Percentiles rank a stretch among this genome's conserved stretches.
Conservation (phyloP, 1,284 basidiomycete genomes). For the Heimioporus retisporus region DNA sequence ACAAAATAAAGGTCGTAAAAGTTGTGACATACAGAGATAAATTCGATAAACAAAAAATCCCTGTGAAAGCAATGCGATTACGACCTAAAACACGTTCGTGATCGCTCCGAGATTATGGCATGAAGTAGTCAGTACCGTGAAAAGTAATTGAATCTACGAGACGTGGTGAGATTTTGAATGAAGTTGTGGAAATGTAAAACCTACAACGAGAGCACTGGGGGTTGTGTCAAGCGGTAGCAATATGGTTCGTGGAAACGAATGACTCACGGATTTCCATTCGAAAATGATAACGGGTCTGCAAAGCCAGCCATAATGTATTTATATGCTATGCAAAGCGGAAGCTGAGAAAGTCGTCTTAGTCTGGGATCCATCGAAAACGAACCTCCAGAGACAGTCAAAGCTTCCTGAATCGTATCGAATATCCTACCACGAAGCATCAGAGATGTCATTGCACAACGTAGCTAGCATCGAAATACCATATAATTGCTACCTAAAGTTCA, state of each 20-base stretch:
- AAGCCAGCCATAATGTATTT: neutral
- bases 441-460: neutral
- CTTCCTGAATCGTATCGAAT: neutral
- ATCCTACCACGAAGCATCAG: neutral
- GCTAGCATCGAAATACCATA: neutral
- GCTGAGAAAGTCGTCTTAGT: neutral
- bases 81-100: neutral
- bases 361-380: neutral
- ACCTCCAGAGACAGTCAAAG: neutral
- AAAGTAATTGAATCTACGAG: too few species aligned
- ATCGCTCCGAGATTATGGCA: neutral
- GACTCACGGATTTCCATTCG: neutral
- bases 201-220: too few species aligned
- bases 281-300: neutral
- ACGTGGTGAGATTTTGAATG: too few species aligned
- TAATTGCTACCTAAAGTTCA: neutral
- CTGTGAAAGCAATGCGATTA: neutral
- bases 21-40: constrained; percentile 6
- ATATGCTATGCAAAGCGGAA: neutral
- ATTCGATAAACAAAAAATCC: constrained; percentile 7
- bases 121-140: too few species aligned
- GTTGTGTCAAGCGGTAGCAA: too few species aligned
- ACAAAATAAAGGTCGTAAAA: neutral
- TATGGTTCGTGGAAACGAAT: neutral
- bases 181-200: too few species aligned